Percentiles rank a stretch among this genome's conserved stretches.
Conservation (phyloP, 31 red algal species). For the Bonnemaisonia californica region DNA sequence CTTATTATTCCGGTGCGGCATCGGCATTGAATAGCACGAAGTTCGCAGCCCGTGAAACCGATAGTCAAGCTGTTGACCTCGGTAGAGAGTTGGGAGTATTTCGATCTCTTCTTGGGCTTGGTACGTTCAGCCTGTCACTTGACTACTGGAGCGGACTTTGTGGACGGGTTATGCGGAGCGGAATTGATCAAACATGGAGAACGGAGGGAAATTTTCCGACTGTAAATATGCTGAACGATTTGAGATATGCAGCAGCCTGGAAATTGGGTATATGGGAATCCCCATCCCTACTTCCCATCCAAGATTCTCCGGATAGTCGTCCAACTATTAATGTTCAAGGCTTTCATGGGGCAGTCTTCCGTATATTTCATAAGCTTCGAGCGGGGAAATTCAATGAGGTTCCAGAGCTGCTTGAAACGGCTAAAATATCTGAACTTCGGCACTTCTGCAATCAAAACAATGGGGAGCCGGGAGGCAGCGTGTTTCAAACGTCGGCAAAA, state of each 20-base stretch:
- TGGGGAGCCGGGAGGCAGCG: constrained; percentile 21
- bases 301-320: neutral
- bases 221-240: constrained; percentile 48
- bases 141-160: constrained; percentile 61
- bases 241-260: constrained; percentile 76
- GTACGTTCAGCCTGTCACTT: constrained; percentile 38
- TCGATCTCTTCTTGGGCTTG: constrained; percentile 55
- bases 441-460: constrained; percentile 24
- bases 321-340: neutral
- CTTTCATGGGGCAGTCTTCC: constrained; percentile 50
- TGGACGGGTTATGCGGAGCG: constrained; percentile 1
- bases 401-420: constrained; percentile 11
- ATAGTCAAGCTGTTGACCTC: constrained; percentile 23
- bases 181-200: neutral
- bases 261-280: constrained; percentile 81
- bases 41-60: neutral
- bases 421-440: constrained; percentile 31
- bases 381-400: constrained; percentile 27
- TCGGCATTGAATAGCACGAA: neutral
- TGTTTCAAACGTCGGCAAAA: constrained; percentile 29
- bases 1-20: neutral
- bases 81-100: constrained; percentile 37
- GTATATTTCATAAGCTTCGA: constrained; percentile 27
- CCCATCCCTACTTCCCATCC: constrained; percentile 22
- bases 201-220: neutral